Evolutionary conservation across 306 rosid genomes (phyloP).

Genomic region (Corylus americana): DNA sequence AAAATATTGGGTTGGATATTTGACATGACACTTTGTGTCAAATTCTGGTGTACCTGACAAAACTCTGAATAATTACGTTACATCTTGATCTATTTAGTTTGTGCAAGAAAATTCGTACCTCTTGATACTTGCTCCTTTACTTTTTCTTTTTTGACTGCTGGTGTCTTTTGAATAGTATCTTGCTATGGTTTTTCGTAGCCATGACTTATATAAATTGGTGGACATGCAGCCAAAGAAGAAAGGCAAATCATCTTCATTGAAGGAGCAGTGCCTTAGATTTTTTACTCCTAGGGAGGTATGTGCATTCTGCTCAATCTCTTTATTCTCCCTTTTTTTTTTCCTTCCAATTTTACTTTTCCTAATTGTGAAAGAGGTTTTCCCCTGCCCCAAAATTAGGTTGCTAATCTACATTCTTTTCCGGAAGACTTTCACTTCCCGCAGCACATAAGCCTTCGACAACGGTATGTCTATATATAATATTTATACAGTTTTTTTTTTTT

Average conservation of each 20-base stretch:
- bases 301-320: slow-evolving; percentile 18
- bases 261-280: slow-evolving; percentile 76
- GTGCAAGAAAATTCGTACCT: background rate
- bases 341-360: background rate
- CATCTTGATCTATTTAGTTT: background rate
- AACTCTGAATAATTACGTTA: background rate
- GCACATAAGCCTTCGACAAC: slow-evolving; percentile 77
- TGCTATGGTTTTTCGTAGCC: background rate
- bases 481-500: background rate
- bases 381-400: slow-evolving; percentile 51
- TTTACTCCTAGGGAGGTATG: slow-evolving; percentile 90
- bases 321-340: background rate
- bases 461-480: slow-evolving; percentile 41
- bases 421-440: slow-evolving; percentile 77
- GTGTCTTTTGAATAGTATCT: background rate
- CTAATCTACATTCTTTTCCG: slow-evolving; percentile 83
- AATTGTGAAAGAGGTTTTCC: background rate
- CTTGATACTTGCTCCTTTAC: background rate
- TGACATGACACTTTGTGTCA: background rate
- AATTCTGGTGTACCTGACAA: background rate
- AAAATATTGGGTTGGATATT: background rate
- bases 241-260: slow-evolving; percentile 64
- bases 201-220: slow-evolving; percentile 25
- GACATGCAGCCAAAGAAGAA: slow-evolving; percentile 62
- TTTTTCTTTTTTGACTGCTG: too few relatives aligned